phyloP scores from a whole-genome alignment of 2,329 filamentous ascomycete species.

The Trichoderma sp. region DNA sequence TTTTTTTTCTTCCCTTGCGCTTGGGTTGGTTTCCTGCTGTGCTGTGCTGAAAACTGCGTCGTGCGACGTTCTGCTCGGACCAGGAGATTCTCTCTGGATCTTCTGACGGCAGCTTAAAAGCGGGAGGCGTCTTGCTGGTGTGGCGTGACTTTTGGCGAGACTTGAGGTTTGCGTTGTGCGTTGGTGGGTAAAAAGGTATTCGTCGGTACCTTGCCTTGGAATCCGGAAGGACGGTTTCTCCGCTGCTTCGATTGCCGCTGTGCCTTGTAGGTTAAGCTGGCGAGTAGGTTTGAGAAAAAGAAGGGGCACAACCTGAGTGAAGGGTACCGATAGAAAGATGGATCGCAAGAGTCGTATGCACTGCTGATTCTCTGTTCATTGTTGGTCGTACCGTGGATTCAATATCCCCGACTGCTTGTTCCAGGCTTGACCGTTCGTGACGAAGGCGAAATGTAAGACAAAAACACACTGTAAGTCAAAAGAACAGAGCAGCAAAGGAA shows the following conservation, averaged over 20 bases:
- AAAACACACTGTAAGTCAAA: background rate
- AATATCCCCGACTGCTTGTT: too few species aligned
- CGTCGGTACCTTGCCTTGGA: constrained; percentile 11
- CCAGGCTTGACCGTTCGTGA: too few species aligned
- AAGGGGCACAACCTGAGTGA: too few species aligned
- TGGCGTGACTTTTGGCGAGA: constrained; percentile 27
- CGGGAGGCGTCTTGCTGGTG: constrained; percentile 33
- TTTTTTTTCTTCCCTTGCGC: background rate
- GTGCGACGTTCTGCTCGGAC: constrained; percentile 40
- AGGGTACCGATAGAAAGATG: too few species aligned
- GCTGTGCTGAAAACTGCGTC: constrained; percentile 52
- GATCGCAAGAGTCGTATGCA: too few species aligned
- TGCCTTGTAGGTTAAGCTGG: constrained; percentile 13
- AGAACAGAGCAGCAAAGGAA: background rate
- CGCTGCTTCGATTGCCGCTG: background rate
- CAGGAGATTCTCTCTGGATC: background rate
- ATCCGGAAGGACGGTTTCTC: constrained; percentile 27
- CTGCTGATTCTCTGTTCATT: too few species aligned
- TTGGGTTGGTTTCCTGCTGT: background rate
- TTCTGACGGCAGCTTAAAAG: too few species aligned
- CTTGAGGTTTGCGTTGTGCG: constrained; percentile 7
- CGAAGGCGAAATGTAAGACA: too few species aligned
- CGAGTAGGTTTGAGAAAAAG: background rate
- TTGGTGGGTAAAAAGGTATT: constrained; percentile 16
- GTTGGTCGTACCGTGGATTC: too few species aligned